These are phyloP conservation scores for Eucalyptus erythrocorys DNA, from an alignment of 345 rosid species.

Conservation along the genomic window DNA sequence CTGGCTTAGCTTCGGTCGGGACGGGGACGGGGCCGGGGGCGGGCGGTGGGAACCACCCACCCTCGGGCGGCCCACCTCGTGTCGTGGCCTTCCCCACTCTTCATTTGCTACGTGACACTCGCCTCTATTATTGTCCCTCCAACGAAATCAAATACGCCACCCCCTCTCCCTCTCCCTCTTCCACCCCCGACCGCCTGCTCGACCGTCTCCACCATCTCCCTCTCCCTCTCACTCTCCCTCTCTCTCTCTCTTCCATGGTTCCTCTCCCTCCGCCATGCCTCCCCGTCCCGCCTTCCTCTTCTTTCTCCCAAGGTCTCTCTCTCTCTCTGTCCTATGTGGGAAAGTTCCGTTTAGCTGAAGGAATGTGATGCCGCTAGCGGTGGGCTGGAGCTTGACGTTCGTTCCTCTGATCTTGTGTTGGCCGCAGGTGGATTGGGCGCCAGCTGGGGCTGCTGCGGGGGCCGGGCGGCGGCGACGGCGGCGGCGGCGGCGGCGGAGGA, in stretches of 20 bases:
- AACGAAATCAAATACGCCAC: neutral
- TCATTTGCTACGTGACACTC: slow-evolving; percentile 23
- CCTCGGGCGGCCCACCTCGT: neutral
- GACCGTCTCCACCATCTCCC: neutral
- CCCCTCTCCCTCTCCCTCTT: neutral
- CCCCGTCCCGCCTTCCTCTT: slow-evolving; percentile 10
- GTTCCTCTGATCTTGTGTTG: neutral
- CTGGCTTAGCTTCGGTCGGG: neutral
- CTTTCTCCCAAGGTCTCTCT: slow-evolving; percentile 18
- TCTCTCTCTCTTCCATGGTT: slow-evolving; percentile 19
- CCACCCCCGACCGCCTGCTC: neutral
- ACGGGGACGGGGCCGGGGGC: neutral
- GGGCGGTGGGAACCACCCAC: neutral
- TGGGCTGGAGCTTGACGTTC: neutral
- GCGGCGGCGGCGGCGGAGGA: neutral
- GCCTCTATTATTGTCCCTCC: slow-evolving; percentile 9
- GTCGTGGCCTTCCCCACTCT: neutral
- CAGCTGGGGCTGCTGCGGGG: neutral
- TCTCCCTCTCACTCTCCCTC: neutral
- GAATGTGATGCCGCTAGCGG: neutral
- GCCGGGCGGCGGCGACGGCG: neutral
- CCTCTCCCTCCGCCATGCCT: slow-evolving; percentile 20
- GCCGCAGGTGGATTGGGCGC: slow-evolving; percentile 34
- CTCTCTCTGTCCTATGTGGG: neutral
- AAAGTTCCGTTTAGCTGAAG: neutral